phyloP scores from a whole-genome alignment of 179 eudicot species.

The Camellia oleifera region DNA sequence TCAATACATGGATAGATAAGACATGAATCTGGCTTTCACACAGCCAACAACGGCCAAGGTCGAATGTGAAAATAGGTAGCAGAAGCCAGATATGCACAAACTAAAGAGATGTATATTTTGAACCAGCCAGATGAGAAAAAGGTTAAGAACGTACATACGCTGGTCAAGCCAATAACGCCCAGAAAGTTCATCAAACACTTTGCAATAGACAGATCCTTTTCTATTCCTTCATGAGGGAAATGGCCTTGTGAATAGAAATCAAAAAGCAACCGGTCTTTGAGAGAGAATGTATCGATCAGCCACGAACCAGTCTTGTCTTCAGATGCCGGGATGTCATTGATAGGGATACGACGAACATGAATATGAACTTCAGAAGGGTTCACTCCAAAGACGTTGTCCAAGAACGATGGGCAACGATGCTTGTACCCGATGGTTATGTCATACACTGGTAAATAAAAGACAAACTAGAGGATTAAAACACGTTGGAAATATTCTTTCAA shows the following conservation, averaged over 20 bases:
- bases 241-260: conserved; percentile 58
- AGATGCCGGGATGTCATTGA: conserved; percentile 49
- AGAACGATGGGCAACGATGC: conserved; percentile 62
- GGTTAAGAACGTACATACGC: conserved; percentile 42
- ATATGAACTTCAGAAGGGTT: conserved; percentile 92
- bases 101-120: conserved; percentile 52
- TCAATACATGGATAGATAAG: background rate
- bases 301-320: conserved; percentile 62
- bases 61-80: conserved; percentile 66
- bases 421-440: conserved; percentile 90
- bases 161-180: conserved; percentile 50
- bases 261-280: conserved; percentile 65
- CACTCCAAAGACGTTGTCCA: conserved; percentile 82
- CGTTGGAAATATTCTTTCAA: background rate
- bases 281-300: conserved; percentile 60
- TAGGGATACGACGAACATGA: conserved; percentile 55
- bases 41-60: conserved; percentile 41
- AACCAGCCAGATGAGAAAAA: conserved; percentile 60
- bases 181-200: conserved; percentile 51
- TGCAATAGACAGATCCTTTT: conserved; percentile 41
- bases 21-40: conserved; percentile 17
- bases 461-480: background rate
- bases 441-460: conserved; percentile 54
- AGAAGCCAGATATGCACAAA: conserved; percentile 56
- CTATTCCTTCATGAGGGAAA: conserved; percentile 59